Percentiles rank a stretch among this genome's conserved stretches.
Conservation (phyloP, 208 protist genomes). For the Acanthamoeba comandoni region DNA sequence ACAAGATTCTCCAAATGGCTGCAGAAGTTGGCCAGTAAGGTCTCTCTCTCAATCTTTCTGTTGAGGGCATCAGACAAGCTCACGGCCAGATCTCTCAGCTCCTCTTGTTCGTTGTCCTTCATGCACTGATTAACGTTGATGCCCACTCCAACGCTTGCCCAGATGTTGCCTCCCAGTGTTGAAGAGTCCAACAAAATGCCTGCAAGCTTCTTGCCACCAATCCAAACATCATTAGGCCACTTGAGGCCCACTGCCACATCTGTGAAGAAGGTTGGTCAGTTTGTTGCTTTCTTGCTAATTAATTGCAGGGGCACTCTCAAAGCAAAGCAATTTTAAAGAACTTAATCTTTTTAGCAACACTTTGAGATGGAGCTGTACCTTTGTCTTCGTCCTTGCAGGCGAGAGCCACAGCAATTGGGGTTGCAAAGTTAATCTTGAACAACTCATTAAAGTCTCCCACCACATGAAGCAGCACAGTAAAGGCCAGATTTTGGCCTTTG, state of each 20-base stretch:
- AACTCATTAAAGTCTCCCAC: neutral
- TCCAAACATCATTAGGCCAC: conserved; percentile 45
- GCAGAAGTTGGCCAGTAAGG: neutral
- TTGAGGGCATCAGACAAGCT: conserved; percentile 2
- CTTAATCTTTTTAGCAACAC: too few relatives aligned
- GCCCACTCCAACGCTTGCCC: neutral
- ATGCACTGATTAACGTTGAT: conserved; percentile 36
- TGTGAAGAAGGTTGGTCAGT: conserved; percentile 8
- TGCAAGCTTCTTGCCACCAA: neutral
- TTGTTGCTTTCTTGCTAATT: too few relatives aligned
- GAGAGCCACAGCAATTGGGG: neutral
- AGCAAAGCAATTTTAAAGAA: too few relatives aligned
- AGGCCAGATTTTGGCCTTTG: neutral
- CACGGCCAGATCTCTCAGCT: neutral
- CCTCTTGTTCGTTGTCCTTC: neutral
- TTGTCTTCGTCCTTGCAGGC: neutral
- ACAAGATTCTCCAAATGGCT: neutral
- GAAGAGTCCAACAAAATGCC: neutral
- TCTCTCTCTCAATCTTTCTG: conserved; percentile 1
- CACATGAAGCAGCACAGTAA: neutral
- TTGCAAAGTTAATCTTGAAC: conserved; percentile 23
- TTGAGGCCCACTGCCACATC: neutral
- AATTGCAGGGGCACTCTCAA: too few relatives aligned
- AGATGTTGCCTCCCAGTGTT: neutral
- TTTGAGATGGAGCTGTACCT: too few relatives aligned